phyloP scores from a whole-genome alignment of 768 basidiomycete species.

The Lactifluus subvellereus region DNA sequence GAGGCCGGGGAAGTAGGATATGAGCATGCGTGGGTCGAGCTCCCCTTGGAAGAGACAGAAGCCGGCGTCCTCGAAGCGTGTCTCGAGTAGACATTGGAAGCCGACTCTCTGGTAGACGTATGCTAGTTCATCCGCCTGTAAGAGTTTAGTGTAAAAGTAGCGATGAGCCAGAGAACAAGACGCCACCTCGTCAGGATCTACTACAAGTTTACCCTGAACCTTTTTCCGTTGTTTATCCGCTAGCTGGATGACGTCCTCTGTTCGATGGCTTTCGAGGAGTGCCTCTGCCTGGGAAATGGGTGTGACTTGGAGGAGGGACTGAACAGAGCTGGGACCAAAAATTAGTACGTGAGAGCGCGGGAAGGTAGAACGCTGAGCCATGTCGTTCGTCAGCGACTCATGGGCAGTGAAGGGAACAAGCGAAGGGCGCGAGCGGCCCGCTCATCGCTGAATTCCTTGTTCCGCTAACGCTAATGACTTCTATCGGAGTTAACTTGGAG shows the following conservation, averaged over 20 bases:
- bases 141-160: not conserved
- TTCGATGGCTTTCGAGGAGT: slow-evolving; percentile 54
- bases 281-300: slow-evolving; percentile 68
- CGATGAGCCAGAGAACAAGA: not conserved
- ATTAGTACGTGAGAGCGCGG: slow-evolving; percentile 66
- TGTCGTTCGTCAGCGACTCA: not conserved
- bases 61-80: slow-evolving; percentile 78
- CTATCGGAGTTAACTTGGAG: slow-evolving; percentile 19
- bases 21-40: slow-evolving; percentile 75
- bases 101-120: slow-evolving; percentile 82
- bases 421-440: no score
- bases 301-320: slow-evolving; percentile 65
- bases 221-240: slow-evolving; percentile 56
- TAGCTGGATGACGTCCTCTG: slow-evolving; percentile 59
- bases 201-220: slow-evolving; percentile 44
- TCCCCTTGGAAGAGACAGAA: slow-evolving; percentile 71
- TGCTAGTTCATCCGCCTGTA: slow-evolving; percentile 59
- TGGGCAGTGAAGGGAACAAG: not conserved
- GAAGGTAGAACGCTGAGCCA: slow-evolving; percentile 36
- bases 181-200: slow-evolving; percentile 52
- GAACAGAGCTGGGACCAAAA: slow-evolving; percentile 51
- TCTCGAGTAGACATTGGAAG: slow-evolving; percentile 71
- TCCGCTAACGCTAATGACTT: slow-evolving; percentile 5
- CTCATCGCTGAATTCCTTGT: no score
- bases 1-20: slow-evolving; percentile 77